Evolutionary conservation across 495 filamentous ascomycete species (phyloP).

Genomic region (Durotheca rogersii): DNA sequence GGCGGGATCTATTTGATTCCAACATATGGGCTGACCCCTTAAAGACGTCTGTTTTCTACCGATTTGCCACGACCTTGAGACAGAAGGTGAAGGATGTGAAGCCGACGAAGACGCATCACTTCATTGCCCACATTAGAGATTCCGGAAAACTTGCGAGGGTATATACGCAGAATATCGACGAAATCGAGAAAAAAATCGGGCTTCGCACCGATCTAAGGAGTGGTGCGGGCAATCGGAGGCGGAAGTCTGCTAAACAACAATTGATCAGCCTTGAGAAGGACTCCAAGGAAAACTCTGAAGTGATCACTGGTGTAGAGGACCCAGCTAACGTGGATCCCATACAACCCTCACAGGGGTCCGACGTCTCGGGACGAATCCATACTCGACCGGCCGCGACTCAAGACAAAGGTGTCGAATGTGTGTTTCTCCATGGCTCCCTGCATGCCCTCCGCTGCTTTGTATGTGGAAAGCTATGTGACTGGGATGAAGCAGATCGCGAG

Average conservation of each 20-base stretch:
- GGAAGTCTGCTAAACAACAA: slow-evolving; percentile 28
- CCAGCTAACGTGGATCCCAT: slow-evolving; percentile 2
- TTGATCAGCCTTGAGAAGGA: slow-evolving; percentile 16
- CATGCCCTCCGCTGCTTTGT: slow-evolving; percentile 61
- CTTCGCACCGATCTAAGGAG: slow-evolving; percentile 53
- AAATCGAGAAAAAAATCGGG: slow-evolving; percentile 64
- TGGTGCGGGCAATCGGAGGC: slow-evolving; percentile 57
- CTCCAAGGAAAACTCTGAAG: slow-evolving; percentile 17
- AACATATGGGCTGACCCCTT: slow-evolving; percentile 64
- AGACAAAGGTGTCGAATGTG: slow-evolving; percentile 56
- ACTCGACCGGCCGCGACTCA: slow-evolving; percentile 36
- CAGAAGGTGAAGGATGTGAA: slow-evolving; percentile 59
- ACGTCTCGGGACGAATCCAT: slow-evolving; percentile 32
- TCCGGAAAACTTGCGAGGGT: slow-evolving; percentile 62
- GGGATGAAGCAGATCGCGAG: slow-evolving; percentile 56
- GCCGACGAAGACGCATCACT: slow-evolving; percentile 58
- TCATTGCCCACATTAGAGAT: slow-evolving; percentile 62
- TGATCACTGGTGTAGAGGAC: slow-evolving; percentile 2
- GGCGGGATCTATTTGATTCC: slow-evolving; percentile 65
- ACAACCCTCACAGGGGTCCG: slow-evolving; percentile 18
- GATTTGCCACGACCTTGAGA: slow-evolving; percentile 62
- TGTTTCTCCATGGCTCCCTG: slow-evolving; percentile 66
- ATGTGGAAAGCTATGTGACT: slow-evolving; percentile 58
- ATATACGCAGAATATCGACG: slow-evolving; percentile 74
- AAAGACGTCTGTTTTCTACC: slow-evolving; percentile 66